phyloP scores from a whole-genome alignment of 1,139 yeast species.

The Yarrowia galli region DNA sequence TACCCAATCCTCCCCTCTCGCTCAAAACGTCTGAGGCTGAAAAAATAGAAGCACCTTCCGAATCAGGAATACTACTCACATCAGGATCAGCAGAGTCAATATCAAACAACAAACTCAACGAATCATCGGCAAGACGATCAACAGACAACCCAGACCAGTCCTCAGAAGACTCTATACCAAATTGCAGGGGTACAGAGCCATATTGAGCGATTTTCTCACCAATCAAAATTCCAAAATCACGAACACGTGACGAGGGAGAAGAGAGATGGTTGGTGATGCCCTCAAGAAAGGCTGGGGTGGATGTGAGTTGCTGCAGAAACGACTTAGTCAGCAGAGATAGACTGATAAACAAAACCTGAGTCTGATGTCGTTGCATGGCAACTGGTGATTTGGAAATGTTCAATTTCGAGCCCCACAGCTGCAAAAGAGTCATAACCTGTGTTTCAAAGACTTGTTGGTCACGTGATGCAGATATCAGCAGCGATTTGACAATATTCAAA shows the following conservation, averaged over 20 bases:
- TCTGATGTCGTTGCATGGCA: conserved; percentile 22
- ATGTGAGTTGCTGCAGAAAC: not conserved
- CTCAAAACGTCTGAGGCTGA: conserved; percentile 9
- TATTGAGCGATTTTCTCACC: conserved; percentile 57
- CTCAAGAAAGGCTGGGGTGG: conserved; percentile 50
- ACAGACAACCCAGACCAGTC: conserved; percentile 1
- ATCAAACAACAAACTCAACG: not conserved
- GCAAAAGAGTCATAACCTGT: not conserved
- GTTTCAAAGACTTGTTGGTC: not conserved
- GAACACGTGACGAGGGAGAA: conserved; percentile 55
- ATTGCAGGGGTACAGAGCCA: conserved; percentile 51
- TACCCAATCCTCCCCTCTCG: not conserved
- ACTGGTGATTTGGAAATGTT: conserved; percentile 22
- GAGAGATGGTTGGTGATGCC: conserved; percentile 58
- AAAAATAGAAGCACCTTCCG: not conserved
- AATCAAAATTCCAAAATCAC: conserved; percentile 57
- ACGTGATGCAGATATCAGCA: conserved; percentile 15
- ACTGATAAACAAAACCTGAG: not conserved
- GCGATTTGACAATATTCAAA: conserved; percentile 9
- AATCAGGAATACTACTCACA: conserved; percentile 2
- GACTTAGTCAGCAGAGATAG: not conserved
- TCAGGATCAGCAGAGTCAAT: conserved; percentile 8
- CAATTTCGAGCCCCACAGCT: conserved; percentile 17
- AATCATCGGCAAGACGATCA: not conserved
- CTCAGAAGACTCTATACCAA: conserved; percentile 49